Evolutionary conservation across 2,329 filamentous ascomycete species (phyloP).

Genomic region (Pyricularia sp.): DNA sequence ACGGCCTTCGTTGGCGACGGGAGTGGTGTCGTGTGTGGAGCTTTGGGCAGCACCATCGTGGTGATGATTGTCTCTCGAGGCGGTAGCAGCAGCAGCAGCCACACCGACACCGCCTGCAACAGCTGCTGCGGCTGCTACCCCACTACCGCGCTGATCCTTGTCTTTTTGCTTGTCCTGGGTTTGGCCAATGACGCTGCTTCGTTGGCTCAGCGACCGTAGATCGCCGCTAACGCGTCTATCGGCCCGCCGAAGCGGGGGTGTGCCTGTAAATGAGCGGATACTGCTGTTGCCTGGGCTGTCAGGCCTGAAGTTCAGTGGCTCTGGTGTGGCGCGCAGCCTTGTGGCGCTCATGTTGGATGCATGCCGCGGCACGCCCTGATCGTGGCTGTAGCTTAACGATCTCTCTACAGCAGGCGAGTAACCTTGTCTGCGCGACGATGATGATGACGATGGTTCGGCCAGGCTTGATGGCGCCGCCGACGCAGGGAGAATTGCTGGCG

Average conservation of each 20-base stretch:
- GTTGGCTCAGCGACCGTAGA: constrained; percentile 59
- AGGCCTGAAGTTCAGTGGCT: constrained; percentile 47
- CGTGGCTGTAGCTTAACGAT: background rate
- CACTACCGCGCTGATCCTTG: constrained; percentile 10
- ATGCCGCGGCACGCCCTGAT: constrained; percentile 20
- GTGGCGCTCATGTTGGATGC: constrained; percentile 46
- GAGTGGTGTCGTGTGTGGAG: constrained; percentile 43
- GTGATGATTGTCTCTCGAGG: background rate
- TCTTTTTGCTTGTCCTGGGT: constrained; percentile 8
- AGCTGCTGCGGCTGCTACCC: constrained; percentile 6
- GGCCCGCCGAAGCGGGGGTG: constrained; percentile 62
- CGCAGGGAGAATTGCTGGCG: constrained; percentile 4
- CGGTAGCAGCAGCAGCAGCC: constrained; percentile 11
- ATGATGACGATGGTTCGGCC: background rate
- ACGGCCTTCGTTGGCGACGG: constrained; percentile 80
- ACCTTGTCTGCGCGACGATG: background rate
- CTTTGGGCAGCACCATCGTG: constrained; percentile 8
- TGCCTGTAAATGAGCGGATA: constrained; percentile 34
- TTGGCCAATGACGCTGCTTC: constrained; percentile 18
- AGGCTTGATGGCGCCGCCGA: background rate
- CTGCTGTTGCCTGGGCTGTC: constrained; percentile 50
- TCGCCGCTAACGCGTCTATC: constrained; percentile 66
- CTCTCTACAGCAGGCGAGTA: background rate
- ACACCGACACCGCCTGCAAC: constrained; percentile 10
- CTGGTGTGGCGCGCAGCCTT: constrained; percentile 38